Evolutionary conservation across 169 alveolate species (phyloP), one percentile per base, ranked within the genome.

Genomic region (Cryptosporidium xiaoi): DNA sequence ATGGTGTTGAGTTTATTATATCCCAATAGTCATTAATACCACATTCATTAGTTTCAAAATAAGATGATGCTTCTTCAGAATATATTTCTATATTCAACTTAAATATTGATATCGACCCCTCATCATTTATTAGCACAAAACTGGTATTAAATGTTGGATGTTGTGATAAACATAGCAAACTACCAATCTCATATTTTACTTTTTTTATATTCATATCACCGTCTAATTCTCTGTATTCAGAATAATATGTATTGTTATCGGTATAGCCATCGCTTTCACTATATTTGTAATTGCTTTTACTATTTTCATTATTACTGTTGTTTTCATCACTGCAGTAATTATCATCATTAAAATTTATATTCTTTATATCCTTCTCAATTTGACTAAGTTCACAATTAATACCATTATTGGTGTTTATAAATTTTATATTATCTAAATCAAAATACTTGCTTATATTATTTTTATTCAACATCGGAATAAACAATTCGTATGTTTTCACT

Each of bases 141-240:
- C 87, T 77, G 8, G 77, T 77, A 40, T 34, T 44, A 29, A 77
- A 77, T 12, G 87, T 44, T 62, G 87, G 69, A 62, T 77, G 87
- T 44, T 77, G 87, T n/a, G 77, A 31, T 16, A 77, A 46, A 24
- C 87, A 60, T 77, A 77, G 64, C 8, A 62, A 64, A 40, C 34
- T 77, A 24, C 64, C 71, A 44, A 62, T 7, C 48, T 77, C 87
- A 77, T 60, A 62, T 13, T 53, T 51, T 48, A 53, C 40, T 27
- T 48, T 33, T n/a, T 29, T 56, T n/a, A 18, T 18, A 13, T 8
- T 0, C 31, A 55, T 7, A 16, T 51, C 36, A 31, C 31, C 40
- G 5, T 50, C 66, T 51, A 10, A 20, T 62, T 62, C 50, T 29
- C 18, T 29, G 36, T 77, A 60, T 15, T 27, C 51, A n/a, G 87